A percentile compares a stretch with the other conserved stretches of the same genome.
phyloP scores from a whole-genome alignment of 2,329 filamentous ascomycete genomes.

The Pleochaeta shiraiana region DNA sequence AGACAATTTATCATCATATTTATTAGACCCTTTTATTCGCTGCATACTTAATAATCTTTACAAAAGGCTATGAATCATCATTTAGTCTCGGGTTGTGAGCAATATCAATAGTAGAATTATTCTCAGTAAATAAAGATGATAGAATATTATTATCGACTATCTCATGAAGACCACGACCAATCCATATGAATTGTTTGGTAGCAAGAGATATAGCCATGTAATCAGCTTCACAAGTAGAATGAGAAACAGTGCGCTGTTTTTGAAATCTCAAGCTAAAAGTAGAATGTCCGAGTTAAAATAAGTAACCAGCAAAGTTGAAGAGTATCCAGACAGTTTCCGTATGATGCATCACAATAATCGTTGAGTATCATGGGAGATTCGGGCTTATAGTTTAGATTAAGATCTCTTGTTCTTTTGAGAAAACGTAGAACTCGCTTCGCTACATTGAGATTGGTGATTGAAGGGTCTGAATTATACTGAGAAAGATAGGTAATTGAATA shows the following conservation, averaged over 20 bases:
- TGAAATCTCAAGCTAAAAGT: background rate
- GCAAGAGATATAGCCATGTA: background rate
- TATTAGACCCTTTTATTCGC: no score
- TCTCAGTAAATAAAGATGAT: background rate
- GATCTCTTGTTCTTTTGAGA: background rate
- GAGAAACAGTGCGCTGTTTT: background rate
- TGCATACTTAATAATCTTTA: no score
- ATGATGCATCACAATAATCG: background rate
- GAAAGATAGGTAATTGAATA: no score
- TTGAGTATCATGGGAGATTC: background rate
- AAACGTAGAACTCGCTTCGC: background rate
- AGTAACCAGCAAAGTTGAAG: background rate
- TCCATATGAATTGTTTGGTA: background rate
- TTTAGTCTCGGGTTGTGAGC: background rate
- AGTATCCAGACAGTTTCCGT: background rate
- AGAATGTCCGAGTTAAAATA: slow-evolving; percentile 1
- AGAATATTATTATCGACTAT: background rate
- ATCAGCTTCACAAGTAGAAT: slow-evolving; percentile 4
- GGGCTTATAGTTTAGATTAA: background rate
- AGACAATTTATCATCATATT: no score
- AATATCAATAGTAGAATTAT: background rate
- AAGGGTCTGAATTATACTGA: background rate
- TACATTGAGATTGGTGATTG: background rate
- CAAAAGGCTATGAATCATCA: slow-evolving; percentile 1
- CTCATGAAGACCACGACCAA: background rate